These are phyloP conservation scores for Flammula alnicola DNA, from an alignment of 1,284 basidiomycete species.

Conservation along the genomic window DNA sequence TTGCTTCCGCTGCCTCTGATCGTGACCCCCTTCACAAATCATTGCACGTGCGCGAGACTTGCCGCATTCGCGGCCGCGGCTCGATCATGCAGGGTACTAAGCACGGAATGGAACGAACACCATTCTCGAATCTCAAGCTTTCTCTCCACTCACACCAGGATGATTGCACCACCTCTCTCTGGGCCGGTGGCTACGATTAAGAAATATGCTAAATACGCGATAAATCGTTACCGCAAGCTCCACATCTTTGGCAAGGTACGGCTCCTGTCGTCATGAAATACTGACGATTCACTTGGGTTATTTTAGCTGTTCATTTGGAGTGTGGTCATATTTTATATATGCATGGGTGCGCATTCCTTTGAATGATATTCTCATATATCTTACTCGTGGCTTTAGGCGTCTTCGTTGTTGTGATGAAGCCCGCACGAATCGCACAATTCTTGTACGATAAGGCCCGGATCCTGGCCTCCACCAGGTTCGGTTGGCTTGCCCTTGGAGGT, in stretches of 20 bases:
- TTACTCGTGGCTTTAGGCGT: conserved; percentile 29
- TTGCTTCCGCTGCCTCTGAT: not conserved
- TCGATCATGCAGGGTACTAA: too few species aligned
- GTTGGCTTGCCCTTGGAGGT: conserved; percentile 61
- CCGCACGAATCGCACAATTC: conserved; percentile 67
- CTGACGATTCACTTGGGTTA: conserved; percentile 24
- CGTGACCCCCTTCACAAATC: too few species aligned
- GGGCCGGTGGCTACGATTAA: conserved; percentile 28
- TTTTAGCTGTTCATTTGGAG: conserved; percentile 35
- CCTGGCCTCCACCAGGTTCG: conserved; percentile 61
- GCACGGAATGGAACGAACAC: too few species aligned
- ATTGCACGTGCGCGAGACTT: too few species aligned
- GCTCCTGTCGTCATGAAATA: conserved; percentile 9
- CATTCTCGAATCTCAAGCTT: not conserved
- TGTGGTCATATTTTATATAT: conserved; percentile 33
- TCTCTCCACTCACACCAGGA: conserved; percentile 19
- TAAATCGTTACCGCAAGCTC: conserved; percentile 49
- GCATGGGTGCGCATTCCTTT: conserved; percentile 22
- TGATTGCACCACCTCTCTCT: conserved; percentile 26
- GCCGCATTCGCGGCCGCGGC: too few species aligned
- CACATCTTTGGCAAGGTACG: conserved; percentile 54
- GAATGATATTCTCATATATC: not conserved
- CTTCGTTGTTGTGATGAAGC: conserved; percentile 60
- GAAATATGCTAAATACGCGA: conserved; percentile 34
- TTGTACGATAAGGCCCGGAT: conserved; percentile 71